Conservation (phyloP, 2,329 filamentous ascomycete genomes). For the Sporothrix inflata region DNA sequence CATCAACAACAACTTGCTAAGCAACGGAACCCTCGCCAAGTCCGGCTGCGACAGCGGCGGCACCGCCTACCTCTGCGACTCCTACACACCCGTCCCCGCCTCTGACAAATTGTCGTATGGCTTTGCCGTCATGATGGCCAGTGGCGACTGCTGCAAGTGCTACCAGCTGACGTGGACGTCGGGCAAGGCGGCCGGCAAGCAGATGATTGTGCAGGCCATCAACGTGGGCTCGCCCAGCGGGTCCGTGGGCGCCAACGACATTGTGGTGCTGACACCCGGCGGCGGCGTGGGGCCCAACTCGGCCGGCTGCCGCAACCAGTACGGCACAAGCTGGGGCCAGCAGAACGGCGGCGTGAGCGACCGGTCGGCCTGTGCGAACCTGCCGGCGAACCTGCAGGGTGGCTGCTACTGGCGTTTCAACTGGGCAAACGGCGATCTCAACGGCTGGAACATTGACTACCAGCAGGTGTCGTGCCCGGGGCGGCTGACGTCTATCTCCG, state of each 20-base stretch:
- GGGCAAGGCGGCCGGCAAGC: constrained; percentile 30
- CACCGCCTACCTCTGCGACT: not conserved
- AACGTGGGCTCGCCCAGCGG: constrained; percentile 26
- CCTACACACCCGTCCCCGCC: not conserved
- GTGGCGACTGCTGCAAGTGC: constrained; percentile 33
- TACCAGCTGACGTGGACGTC: constrained; percentile 33
- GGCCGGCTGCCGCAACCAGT: constrained; percentile 31
- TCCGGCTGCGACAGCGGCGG: not conserved
- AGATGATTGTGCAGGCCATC: constrained; percentile 33
- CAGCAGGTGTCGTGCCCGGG: constrained; percentile 33
- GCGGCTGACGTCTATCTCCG: not conserved
- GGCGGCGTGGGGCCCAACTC: constrained; percentile 28
- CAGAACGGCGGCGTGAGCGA: constrained; percentile 32
- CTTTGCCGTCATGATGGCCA: constrained; percentile 31
- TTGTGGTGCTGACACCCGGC: constrained; percentile 32
- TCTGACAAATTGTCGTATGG: constrained; percentile 30
- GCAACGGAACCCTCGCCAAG: not conserved
- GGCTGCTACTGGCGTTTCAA: constrained; percentile 38
- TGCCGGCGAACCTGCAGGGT: constrained; percentile 33
- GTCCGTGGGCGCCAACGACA: constrained; percentile 22
- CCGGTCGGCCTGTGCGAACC: constrained; percentile 31
- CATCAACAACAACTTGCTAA: constrained; percentile 7
- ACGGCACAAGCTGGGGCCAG: constrained; percentile 27
- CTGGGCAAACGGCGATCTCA: constrained; percentile 36
- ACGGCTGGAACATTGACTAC: constrained; percentile 34